Conservation (phyloP, 768 basidiomycete species). For the Hericium rajendrae region DNA sequence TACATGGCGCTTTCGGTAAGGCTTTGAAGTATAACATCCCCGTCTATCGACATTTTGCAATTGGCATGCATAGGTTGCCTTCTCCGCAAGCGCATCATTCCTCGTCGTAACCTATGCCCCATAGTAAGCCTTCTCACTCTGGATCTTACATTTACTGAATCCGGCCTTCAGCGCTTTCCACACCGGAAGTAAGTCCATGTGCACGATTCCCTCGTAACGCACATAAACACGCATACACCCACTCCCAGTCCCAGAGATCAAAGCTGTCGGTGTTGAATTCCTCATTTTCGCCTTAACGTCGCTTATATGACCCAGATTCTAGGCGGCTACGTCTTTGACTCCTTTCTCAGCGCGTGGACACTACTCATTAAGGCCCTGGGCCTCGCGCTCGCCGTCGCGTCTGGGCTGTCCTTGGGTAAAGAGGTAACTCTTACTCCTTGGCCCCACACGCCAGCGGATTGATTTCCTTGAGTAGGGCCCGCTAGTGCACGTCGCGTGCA, state of each 20-base stretch:
- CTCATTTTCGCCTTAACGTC: background rate
- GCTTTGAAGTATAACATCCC: background rate
- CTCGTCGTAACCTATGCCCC: slow-evolving; percentile 61
- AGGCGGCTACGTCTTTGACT: slow-evolving; percentile 78
- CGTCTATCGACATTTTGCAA: background rate
- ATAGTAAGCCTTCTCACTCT: slow-evolving; percentile 36
- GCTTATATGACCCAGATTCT: slow-evolving; percentile 42
- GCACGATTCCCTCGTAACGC: background rate
- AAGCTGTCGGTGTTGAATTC: slow-evolving; percentile 40
- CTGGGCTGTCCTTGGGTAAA: slow-evolving; percentile 78
- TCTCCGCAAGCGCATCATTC: slow-evolving; percentile 54
- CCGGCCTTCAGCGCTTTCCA: slow-evolving; percentile 50
- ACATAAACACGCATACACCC: background rate
- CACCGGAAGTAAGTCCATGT: slow-evolving; percentile 55
- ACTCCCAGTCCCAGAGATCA: slow-evolving; percentile 61
- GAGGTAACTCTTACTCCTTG: slow-evolving; percentile 39
- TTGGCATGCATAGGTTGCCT: slow-evolving; percentile 35
- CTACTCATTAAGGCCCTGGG: slow-evolving; percentile 79
- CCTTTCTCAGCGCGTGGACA: slow-evolving; percentile 80
- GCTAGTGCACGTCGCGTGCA: slow-evolving; percentile 77
- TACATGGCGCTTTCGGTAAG: slow-evolving; percentile 59
- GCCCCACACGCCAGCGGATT: background rate
- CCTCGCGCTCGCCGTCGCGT: slow-evolving; percentile 75
- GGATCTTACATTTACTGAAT: background rate
- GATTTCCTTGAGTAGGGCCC: slow-evolving; percentile 43